Base-by-base conservation (phyloP, 805 yeast genomes). In the Saccharomycopsis javanensis region DNA sequence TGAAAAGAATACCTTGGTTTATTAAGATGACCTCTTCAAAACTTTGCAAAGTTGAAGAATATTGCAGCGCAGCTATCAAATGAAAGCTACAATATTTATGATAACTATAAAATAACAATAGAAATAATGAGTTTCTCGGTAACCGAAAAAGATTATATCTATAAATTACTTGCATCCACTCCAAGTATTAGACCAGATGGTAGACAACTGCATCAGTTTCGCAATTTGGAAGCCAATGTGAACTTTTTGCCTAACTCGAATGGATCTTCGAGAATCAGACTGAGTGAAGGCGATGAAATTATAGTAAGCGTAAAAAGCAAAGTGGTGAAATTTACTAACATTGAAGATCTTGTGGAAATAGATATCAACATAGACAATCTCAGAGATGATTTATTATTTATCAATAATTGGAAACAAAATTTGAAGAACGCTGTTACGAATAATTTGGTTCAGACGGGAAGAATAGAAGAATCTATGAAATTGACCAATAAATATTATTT, bases 241-340 rank as follows among this genome's bases (percentile, higher is more conserved):
- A 85, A 85, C 53, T 86, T 92, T 64, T 75, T 94, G 59, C 94
- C 96, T 0, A 80, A 84, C 54, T 86, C 97, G 2, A 88, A 92
- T 71, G 99, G 99, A 13, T 90, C 97, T 1, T 86, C 97, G 0
- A 79, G 96, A 71, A 80, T 92, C 18, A 78, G 90, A 62, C 79
- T 89, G 34, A 78, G 86, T 53, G 98, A 92, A 69, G 98, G 99
- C 23, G 81, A 89, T 60, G 98, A 94, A 70, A 89, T 96, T 64
- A 85, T 94, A 34, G 92, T 89, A 4, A 94, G 97, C 66, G 79
- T 92, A 52, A 94, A 94, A 70, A 81, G 91, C 11, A 86, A 86
- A 64, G 97, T 91, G 2, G 86, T 88, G 15, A 76, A 73, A 52
- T 71, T 70, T 57, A 63, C 70, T 5, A 59, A 57, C 13, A 20